Evolutionary conservation across 2,329 filamentous ascomycete species (phyloP).

Genomic region (Phialophora macrospora): DNA sequence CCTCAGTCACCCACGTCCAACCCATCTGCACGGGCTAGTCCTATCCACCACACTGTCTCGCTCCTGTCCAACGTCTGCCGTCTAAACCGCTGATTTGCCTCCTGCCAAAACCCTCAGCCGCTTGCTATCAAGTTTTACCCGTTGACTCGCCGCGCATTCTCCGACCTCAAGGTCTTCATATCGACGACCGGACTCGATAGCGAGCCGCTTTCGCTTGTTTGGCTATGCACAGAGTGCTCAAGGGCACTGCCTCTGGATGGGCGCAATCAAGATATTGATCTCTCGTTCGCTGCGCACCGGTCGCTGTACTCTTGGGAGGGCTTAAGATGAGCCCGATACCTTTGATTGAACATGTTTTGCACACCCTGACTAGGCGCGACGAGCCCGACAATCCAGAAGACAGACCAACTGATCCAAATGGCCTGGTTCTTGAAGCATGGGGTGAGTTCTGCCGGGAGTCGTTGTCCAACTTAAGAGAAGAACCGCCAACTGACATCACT

Average conservation of each 20-base stretch:
- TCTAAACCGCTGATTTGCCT: not conserved
- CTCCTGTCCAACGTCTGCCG: not conserved
- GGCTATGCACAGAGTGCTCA: conserved; percentile 19
- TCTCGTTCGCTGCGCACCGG: conserved; percentile 7
- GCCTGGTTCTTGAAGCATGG: conserved; percentile 48
- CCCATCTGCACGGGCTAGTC: not conserved
- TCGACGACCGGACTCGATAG: not conserved
- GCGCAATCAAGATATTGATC: conserved; percentile 10
- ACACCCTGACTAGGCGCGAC: conserved; percentile 27
- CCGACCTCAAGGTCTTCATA: not conserved
- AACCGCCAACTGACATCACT: conserved; percentile 8
- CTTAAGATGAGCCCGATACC: conserved; percentile 36
- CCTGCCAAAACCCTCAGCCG: not conserved
- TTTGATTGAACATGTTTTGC: conserved; percentile 29
- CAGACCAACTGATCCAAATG: conserved; percentile 39
- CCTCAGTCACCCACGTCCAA: not conserved
- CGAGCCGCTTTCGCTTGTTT: not conserved
- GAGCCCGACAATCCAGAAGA: conserved; percentile 28
- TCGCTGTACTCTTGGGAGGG: not conserved
- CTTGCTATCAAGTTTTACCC: conserved; percentile 3
- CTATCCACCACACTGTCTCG: not conserved
- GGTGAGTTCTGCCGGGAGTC: conserved; percentile 22
- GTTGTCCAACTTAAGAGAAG: not conserved
- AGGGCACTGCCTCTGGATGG: conserved; percentile 25
- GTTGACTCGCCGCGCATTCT: not conserved